A percentile compares a stretch with the other conserved stretches of the same genome.
These are phyloP conservation scores for Eragrostis nindensis DNA, from an alignment of 176 grass and related monocot species.

Conservation along the genomic window DNA sequence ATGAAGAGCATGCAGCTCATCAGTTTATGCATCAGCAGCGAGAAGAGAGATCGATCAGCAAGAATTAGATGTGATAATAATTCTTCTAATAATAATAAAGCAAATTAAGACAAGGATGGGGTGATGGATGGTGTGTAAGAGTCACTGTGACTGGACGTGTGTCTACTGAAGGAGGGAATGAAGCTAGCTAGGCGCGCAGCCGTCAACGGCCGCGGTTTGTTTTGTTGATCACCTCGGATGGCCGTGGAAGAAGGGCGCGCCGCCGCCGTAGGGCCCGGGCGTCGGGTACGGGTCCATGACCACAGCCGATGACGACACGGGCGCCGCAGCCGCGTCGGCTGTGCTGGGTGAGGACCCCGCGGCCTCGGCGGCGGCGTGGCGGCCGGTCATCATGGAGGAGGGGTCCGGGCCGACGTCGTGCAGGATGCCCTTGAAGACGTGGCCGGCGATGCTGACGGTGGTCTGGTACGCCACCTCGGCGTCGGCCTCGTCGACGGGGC, in stretches of 20 bases:
- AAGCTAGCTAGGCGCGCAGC: neutral
- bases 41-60: conserved; percentile 17
- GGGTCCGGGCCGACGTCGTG: conserved; percentile 79
- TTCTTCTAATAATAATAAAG: conserved; percentile 1
- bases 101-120: conserved; percentile 29
- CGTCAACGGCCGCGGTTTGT: conserved; percentile 13
- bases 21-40: conserved; percentile 58
- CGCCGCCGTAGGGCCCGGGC: conserved; percentile 57
- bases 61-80: conserved; percentile 38
- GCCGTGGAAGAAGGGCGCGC: conserved; percentile 67
- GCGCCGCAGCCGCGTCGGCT: conserved; percentile 39
- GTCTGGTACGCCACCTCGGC: conserved; percentile 92
- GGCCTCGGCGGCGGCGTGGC: conserved; percentile 29
- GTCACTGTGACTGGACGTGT: conserved; percentile 5
- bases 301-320: conserved; percentile 65
- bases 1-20: conserved; percentile 32
- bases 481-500: conserved; percentile 76
- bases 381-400: conserved; percentile 9
- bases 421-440: conserved; percentile 95
- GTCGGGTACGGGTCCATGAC: conserved; percentile 92
- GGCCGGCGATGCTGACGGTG: conserved; percentile 81
- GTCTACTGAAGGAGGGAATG: neutral
- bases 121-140: neutral
- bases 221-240: conserved; percentile 64
- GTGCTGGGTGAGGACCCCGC: conserved; percentile 61